Conservation (phyloP, 2,329 filamentous ascomycete species). For the Aureobasidium subglaciale region DNA sequence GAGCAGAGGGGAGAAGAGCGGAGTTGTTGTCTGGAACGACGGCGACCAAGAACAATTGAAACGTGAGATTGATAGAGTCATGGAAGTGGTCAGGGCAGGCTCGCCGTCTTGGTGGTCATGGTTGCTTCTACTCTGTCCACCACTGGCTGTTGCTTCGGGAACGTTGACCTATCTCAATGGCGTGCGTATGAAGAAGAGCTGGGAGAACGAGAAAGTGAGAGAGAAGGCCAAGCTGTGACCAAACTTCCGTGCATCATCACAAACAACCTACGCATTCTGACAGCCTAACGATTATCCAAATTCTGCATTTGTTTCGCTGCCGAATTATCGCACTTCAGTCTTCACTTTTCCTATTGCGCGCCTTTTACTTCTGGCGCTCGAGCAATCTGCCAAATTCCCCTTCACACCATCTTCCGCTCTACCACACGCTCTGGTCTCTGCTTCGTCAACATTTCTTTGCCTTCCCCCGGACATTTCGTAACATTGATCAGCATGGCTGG, state of each 20-base stretch:
- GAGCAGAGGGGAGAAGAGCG: constrained; percentile 54
- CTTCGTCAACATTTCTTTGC: too few species aligned
- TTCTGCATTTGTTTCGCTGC: not conserved
- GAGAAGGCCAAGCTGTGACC: constrained; percentile 53
- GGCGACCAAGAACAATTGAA: constrained; percentile 62
- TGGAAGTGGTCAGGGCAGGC: constrained; percentile 52
- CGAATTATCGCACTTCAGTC: too few species aligned
- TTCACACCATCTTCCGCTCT: too few species aligned
- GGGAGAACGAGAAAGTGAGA: constrained; percentile 53
- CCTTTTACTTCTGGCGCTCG: not conserved
- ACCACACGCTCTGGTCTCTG: too few species aligned
- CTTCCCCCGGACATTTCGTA: too few species aligned
- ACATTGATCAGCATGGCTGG: constrained; percentile 9
- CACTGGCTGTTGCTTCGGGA: constrained; percentile 61
- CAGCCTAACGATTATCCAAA: not conserved
- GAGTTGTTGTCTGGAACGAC: constrained; percentile 90
- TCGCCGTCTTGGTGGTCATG: constrained; percentile 84
- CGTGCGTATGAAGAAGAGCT: constrained; percentile 59
- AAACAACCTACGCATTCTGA: not conserved
- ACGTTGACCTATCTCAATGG: constrained; percentile 69
- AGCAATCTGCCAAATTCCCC: not conserved
- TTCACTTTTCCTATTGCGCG: not conserved
- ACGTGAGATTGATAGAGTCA: constrained; percentile 57
- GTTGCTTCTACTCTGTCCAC: constrained; percentile 61
- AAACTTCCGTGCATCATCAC: not conserved